Evolutionary conservation across 2,329 filamentous ascomycete genomes (phyloP).

Genomic region (Oidium heveae): DNA sequence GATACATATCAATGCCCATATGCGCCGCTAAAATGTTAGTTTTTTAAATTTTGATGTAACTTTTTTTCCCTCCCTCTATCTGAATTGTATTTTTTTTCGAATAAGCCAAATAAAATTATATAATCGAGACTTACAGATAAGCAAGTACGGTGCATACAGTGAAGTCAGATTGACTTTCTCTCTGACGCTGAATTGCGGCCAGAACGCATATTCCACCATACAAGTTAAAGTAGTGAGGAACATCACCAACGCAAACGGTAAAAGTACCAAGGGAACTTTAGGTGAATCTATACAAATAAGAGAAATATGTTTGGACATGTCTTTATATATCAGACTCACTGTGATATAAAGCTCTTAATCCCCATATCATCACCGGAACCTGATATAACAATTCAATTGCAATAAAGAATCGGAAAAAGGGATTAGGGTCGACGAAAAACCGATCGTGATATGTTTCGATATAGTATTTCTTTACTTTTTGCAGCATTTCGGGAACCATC

Average conservation of each 20-base stretch:
- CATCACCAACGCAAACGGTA: conserved; percentile 32
- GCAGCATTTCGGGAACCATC: conserved; percentile 24
- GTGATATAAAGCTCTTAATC: conserved; percentile 25
- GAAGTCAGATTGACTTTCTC: conserved; percentile 24
- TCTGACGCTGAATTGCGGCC: conserved; percentile 18
- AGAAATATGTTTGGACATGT: neutral
- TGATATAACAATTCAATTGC: conserved; percentile 36
- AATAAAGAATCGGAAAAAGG: conserved; percentile 31
- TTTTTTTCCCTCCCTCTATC: neutral
- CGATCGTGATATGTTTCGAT: conserved; percentile 34
- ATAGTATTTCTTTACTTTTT: conserved; percentile 27
- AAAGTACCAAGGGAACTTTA: conserved; percentile 29
- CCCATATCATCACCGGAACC: conserved; percentile 33
- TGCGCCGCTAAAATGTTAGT: conserved; percentile 11
- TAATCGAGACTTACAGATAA: conserved; percentile 21
- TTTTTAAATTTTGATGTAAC: neutral
- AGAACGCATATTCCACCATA: conserved; percentile 32
- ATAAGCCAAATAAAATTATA: neutral
- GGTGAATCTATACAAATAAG: conserved; percentile 22
- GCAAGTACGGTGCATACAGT: conserved; percentile 31
- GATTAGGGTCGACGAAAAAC: conserved; percentile 32
- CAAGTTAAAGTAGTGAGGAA: conserved; percentile 36
- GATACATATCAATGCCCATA: conserved; percentile 19
- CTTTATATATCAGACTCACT: conserved; percentile 15
- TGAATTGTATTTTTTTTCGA: neutral